Evolutionary conservation across 2,329 filamentous ascomycete species (phyloP).

Genomic region (Penicillium verrucosum): DNA sequence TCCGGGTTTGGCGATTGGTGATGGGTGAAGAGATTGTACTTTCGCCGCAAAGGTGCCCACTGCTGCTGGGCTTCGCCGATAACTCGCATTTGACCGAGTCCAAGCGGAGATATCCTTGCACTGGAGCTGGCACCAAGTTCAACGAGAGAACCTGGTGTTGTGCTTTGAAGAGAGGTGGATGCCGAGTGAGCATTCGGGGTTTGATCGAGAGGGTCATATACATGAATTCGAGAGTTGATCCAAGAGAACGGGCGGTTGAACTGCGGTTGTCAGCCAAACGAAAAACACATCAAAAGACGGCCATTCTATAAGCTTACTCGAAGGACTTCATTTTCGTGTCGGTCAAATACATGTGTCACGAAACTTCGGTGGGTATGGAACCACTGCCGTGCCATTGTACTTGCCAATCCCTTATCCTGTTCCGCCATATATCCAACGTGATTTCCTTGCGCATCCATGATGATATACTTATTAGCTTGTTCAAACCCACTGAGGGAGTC

Average conservation of each 20-base stretch:
- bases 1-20: constrained; percentile 43
- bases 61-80: constrained; percentile 63
- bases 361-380: constrained; percentile 62
- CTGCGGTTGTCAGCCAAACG: constrained; percentile 23
- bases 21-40: constrained; percentile 64
- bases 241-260: constrained; percentile 64
- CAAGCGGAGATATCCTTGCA: constrained; percentile 53
- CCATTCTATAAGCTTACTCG: constrained; percentile 35
- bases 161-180: constrained; percentile 46
- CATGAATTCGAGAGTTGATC: constrained; percentile 59
- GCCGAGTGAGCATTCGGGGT: constrained; percentile 33
- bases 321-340: constrained; percentile 58
- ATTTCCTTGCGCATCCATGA: constrained; percentile 62
- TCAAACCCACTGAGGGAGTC: constrained; percentile 53
- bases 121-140: constrained; percentile 41
- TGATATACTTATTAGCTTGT: constrained; percentile 64
- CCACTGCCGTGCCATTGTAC: constrained; percentile 57
- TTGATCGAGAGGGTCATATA: constrained; percentile 52
- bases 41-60: constrained; percentile 60
- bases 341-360: constrained; percentile 63
- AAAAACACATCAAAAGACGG: neutral
- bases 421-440: constrained; percentile 65
- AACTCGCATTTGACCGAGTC: constrained; percentile 58
- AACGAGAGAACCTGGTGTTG: constrained; percentile 42
- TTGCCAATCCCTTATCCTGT: constrained; percentile 58